Evolutionary conservation across 495 filamentous ascomycete genomes (phyloP), one percentile per base, ranked within the genome.

Genomic region (Aspergillus affinis): DNA sequence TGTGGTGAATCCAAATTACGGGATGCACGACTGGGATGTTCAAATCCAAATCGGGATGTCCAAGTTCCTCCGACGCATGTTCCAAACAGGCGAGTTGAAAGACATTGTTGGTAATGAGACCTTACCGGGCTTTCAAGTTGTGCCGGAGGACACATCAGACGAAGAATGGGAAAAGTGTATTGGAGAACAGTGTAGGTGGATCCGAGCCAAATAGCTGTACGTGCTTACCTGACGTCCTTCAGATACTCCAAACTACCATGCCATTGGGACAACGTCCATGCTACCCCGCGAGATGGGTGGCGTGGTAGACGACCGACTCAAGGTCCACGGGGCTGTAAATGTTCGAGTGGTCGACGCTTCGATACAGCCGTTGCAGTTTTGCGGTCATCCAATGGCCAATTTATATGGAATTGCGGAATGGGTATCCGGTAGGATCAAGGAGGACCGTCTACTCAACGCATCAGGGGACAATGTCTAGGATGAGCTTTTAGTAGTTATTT

Each of bases 351-450:
- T 82, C 5, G 83, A 86, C 67, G 82, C 82, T 6, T 81, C 80
- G 20, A 68, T 87, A n/a, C 67, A 86, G 27, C 86, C 86, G 3
- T 61, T 88, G 54, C 76, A 86, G 26, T 74, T 84, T 4, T 69
- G 74, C 15, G 78, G 76, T 1, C 82, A 87, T 70, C 72, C 80
- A 26, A 74, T 75, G 26, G 68, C 78, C 1, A 83, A 78, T 0
- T 68, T 85, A 5, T 89, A 88, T 65, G 84, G 84, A 0, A 66
- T 88, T 59, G 84, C 84, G 2, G 84, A 88, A 64, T 81, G 77
- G 69, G 83, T 76, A 56, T 67, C 72, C n/a, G 71, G 75, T 55
- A 17, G 74, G 13, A 75, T 78, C 54, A 71, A 70, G 61, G 72
- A 66, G 15, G 49, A 30, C 20, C 19, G 17, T 15, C 46, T 3